A percentile compares a stretch with the other conserved stretches of the same genome.
Evolutionary conservation across 2,329 filamentous ascomycete genomes (phyloP).

Genomic region (Coniochaeta prunicola): DNA sequence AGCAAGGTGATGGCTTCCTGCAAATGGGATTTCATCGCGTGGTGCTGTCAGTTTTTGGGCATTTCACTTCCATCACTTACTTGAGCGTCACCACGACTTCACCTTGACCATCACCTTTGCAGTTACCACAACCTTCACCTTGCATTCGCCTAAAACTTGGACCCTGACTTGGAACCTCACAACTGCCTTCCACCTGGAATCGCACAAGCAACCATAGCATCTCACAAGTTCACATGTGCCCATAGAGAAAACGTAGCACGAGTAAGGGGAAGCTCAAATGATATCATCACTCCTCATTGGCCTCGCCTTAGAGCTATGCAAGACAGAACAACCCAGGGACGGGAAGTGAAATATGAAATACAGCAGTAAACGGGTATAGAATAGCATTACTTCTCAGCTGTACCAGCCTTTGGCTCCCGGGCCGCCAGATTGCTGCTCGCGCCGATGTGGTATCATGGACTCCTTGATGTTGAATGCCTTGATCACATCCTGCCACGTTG

Average conservation of each 20-base stretch:
- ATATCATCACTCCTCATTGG: too few species aligned
- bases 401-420: constrained; percentile 61
- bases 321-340: not conserved
- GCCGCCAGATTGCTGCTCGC: constrained; percentile 44
- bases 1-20: not conserved
- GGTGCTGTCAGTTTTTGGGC: too few species aligned
- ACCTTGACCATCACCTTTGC: not conserved
- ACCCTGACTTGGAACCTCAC: not conserved
- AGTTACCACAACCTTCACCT: not conserved
- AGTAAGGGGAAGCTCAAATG: too few species aligned
- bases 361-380: not conserved
- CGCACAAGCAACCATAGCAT: too few species aligned
- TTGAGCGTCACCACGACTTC: not conserved
- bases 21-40: not conserved
- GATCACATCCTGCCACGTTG: constrained; percentile 73
- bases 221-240: too few species aligned
- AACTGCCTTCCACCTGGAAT: not conserved
- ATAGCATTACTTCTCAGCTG: constrained; percentile 21
- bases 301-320: too few species aligned
- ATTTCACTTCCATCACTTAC: not conserved
- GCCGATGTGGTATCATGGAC: constrained; percentile 77
- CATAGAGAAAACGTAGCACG: too few species aligned
- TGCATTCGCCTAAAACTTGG: not conserved
- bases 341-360: not conserved
- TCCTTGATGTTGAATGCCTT: constrained; percentile 68